A percentile compares a stretch with the other conserved stretches of the same genome.
phyloP scores from a whole-genome alignment of 345 rosid species.

The Psidium guajava region DNA sequence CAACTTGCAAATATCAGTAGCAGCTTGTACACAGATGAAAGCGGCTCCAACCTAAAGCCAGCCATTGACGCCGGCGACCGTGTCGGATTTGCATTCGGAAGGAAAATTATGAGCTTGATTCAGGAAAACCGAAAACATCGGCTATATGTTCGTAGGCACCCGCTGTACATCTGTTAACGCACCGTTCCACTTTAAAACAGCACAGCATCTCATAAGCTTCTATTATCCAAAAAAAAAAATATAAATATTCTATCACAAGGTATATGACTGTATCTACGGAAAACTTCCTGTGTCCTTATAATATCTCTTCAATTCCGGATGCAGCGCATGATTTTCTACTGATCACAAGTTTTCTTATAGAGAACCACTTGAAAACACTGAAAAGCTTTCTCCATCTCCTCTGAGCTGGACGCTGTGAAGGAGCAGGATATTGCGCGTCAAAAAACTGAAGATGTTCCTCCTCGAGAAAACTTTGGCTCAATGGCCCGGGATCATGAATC shows the following conservation, averaged over 20 bases:
- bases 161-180: neutral
- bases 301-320: neutral
- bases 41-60: neutral
- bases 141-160: neutral
- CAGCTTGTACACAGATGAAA: neutral
- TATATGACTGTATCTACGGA: neutral
- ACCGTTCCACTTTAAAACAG: neutral
- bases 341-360: conserved; percentile 29
- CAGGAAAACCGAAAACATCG: neutral
- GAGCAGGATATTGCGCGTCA: conserved; percentile 15
- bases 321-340: conserved; percentile 10
- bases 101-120: neutral
- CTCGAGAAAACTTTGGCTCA: conserved; percentile 48
- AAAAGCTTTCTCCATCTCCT: conserved; percentile 83
- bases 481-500: conserved; percentile 37
- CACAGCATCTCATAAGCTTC: neutral
- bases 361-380: conserved; percentile 70
- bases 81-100: neutral
- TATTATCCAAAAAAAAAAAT: too few species aligned
- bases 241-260: neutral
- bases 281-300: neutral
- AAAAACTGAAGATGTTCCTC: conserved; percentile 54
- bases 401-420: conserved; percentile 45
- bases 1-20: neutral
- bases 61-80: neutral